Base-by-base conservation (phyloP, 1,139 yeast genomes). In the Entelexis paramagnoliae region DNA sequence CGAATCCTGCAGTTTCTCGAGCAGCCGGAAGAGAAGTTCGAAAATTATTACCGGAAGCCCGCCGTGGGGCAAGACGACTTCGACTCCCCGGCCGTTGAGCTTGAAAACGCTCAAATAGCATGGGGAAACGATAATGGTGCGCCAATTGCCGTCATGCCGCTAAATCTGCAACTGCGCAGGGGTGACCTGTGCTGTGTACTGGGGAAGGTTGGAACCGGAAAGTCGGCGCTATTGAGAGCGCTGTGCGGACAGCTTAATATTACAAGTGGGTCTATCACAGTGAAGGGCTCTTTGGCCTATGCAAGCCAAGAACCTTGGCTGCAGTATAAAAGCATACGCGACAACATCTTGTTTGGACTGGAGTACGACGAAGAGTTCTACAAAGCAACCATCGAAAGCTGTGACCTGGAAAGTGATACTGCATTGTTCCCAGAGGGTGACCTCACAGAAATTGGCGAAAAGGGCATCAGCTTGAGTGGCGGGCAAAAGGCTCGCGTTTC, bases 401-500 rank as follows among this genome's bases (percentile, higher is more conserved):
- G 95, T 69, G 91, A 87, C 34, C 73, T 87, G 57, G 62, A 71
- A 10, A 77, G 77, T 7, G 96, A 87, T 66, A 66, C 87, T 54
- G 77, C 75, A 46, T 73, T 80, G 22, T 72, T 86, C 48, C 86
- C 93, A 1, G 86, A 84, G 64, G 91, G 93, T 22, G 95, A 86
- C 64, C 77, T 73, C 48, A 85, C 95, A 0, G 77, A 83, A 59
- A 93, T 87, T 54, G 95, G 95, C 51, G 95, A 87, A 66, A 83
- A 84, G 65, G 95, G 96, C 52, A 84, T 87, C 51, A 80, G 91
- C 1, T 72, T 87, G 51, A 83, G 93, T 19, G 95, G 95, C 46
- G 96, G 96, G 17, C 96, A 87, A 66, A 86, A 85, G 68, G 95
- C 95, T 0, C 76, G 96, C 62, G 73, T 87, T 30, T 78, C 91